Conservation (phyloP, 2,329 filamentous ascomycete genomes). For the Paecilomyces variotii region DNA sequence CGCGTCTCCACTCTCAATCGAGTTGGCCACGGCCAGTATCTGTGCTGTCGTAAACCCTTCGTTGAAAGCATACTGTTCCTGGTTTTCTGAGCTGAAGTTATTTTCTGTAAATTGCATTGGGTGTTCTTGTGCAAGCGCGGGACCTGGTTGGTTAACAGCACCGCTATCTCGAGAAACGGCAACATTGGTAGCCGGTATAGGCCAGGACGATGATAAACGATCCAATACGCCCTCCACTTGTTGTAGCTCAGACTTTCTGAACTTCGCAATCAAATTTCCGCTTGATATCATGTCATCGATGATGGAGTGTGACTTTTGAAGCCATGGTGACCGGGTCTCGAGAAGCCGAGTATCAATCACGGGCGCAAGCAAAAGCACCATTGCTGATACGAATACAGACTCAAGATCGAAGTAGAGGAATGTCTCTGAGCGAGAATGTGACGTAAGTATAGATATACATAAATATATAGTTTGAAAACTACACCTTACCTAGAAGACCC, state of each 20-base stretch:
- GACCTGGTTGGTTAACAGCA: background rate
- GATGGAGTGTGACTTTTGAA: slow-evolving; percentile 26
- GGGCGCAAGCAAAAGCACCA: background rate
- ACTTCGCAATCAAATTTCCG: slow-evolving; percentile 41
- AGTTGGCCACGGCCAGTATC: slow-evolving; percentile 42
- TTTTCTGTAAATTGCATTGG: background rate
- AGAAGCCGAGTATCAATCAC: background rate
- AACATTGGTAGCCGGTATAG: background rate
- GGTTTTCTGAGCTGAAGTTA: background rate
- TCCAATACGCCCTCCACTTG: background rate
- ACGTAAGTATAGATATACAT: background rate
- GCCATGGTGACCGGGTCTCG: background rate
- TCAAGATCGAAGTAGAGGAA: background rate
- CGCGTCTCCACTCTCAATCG: slow-evolving; percentile 38
- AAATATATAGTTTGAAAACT: background rate
- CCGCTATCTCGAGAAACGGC: background rate
- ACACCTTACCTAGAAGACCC: slow-evolving; percentile 30
- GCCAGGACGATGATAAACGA: background rate
- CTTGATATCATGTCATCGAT: slow-evolving; percentile 41
- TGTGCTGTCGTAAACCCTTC: slow-evolving; percentile 38
- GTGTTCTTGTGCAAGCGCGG: background rate
- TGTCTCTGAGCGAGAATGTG: background rate
- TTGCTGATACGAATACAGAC: background rate
- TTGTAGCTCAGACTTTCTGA: slow-evolving; percentile 37
- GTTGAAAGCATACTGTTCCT: slow-evolving; percentile 26